These are phyloP conservation scores for Gryganskiella cystojenkinii DNA, from an alignment of 192 early-diverging fungal species.

Conservation along the genomic window DNA sequence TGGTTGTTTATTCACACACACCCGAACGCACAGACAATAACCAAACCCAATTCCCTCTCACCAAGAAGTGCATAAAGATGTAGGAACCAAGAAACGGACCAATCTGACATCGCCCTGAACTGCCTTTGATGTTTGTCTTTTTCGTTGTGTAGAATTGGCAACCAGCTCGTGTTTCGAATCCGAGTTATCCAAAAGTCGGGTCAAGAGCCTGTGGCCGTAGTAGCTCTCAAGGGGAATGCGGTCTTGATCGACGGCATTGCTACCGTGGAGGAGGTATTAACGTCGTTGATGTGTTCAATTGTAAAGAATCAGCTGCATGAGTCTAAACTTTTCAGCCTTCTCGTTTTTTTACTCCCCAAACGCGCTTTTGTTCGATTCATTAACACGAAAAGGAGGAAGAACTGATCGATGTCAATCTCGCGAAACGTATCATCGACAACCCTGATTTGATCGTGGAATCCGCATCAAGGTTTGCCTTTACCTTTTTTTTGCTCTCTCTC, in stretches of 20 bases:
- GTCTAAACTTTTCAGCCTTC: no score
- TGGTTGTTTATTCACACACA: no score
- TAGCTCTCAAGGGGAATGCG: constrained; percentile 48
- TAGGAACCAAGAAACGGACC: no score
- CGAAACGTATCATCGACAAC: constrained; percentile 27
- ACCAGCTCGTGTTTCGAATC: constrained; percentile 40
- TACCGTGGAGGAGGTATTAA: constrained; percentile 28
- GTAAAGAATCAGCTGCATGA: not conserved
- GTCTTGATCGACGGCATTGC: constrained; percentile 43
- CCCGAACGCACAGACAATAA: no score
- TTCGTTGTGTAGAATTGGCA: constrained; percentile 17
- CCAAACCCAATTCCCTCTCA: no score
- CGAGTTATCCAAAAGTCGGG: constrained; percentile 37
- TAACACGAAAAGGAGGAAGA: constrained; percentile 51
- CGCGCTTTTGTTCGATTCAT: no score
- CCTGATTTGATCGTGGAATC: constrained; percentile 27
- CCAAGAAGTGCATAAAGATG: no score
- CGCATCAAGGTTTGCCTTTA: constrained; percentile 23
- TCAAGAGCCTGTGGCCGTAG: constrained; percentile 26
- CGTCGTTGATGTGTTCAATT: no score
- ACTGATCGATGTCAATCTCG: constrained; percentile 13
- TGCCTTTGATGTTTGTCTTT: not conserved
- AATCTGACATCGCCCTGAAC: not conserved
- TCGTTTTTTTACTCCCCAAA: not conserved
- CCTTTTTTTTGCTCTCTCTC: not conserved